Conservation (phyloP, 331 rosid species). For the Telfairia occidentalis region DNA sequence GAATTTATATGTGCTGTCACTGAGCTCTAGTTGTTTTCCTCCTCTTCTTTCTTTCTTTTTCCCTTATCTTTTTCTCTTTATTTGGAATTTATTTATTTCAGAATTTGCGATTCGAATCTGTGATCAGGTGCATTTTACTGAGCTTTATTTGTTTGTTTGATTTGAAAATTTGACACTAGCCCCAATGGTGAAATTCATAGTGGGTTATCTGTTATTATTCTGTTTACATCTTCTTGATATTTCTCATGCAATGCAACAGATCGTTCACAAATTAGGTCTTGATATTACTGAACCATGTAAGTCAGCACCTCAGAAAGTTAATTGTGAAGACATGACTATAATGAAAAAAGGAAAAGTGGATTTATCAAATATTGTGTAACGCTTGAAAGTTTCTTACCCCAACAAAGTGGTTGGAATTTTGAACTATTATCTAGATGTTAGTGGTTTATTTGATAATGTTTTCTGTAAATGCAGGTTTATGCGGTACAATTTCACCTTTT, state of each 20-base stretch:
- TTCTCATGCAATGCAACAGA: not conserved
- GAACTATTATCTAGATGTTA: not conserved
- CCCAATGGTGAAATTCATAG: not conserved
- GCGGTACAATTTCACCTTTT: slow-evolving; percentile 91
- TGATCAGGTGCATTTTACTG: not conserved
- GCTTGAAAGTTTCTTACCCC: not conserved
- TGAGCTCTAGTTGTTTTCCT: not conserved
- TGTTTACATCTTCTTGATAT: not conserved
- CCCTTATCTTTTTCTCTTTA: not conserved
- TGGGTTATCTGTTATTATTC: not conserved
- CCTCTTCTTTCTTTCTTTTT: not conserved
- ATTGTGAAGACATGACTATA: not conserved
- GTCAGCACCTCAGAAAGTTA: not conserved
- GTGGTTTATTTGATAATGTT: not conserved
- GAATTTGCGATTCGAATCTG: not conserved
- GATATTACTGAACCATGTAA: not conserved
- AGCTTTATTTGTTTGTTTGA: not conserved
- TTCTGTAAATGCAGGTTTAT: slow-evolving; percentile 46
- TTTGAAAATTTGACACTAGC: not conserved
- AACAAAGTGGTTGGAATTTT: not conserved
- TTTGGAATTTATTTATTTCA: not conserved
- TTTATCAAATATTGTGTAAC: not conserved
- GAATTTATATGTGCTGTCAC: not conserved
- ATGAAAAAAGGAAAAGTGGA: not conserved
- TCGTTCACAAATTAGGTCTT: not conserved